phyloP scores from a whole-genome alignment of 441 rosid genomes.

The Adansonia grandidieri region DNA sequence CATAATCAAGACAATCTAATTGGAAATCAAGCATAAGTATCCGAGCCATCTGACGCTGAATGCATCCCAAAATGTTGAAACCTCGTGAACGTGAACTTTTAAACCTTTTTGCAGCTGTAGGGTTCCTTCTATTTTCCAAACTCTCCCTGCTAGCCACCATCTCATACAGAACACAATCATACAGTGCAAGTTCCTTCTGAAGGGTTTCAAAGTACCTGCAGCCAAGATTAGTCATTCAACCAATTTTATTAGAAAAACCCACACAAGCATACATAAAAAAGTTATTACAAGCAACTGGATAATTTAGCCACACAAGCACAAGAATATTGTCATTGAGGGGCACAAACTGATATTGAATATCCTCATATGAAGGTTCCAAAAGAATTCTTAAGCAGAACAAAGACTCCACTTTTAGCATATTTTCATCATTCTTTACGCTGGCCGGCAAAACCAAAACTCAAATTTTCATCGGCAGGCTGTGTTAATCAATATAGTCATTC shows the following conservation, averaged over 20 bases:
- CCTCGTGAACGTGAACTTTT: slow-evolving; percentile 66
- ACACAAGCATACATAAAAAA: neutral
- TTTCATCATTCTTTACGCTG: neutral
- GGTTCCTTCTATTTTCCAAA: slow-evolving; percentile 61
- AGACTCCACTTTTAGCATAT: neutral
- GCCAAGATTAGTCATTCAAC: slow-evolving; percentile 1
- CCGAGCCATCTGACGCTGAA: slow-evolving; percentile 87
- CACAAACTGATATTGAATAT: slow-evolving; percentile 13
- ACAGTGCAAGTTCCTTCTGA: slow-evolving; percentile 76
- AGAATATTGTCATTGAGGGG: neutral
- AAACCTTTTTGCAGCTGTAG: slow-evolving; percentile 50
- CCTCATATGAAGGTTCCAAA: neutral
- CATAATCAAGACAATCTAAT: slow-evolving; percentile 82
- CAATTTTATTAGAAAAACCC: neutral
- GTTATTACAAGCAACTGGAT: neutral
- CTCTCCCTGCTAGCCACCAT: slow-evolving; percentile 89
- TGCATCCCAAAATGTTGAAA: slow-evolving; percentile 74
- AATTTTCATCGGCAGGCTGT: neutral
- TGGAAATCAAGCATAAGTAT: slow-evolving; percentile 80
- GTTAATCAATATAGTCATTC: slow-evolving; percentile 4
- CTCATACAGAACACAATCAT: slow-evolving; percentile 90
- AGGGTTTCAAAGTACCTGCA: slow-evolving; percentile 77
- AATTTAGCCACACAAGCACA: neutral
- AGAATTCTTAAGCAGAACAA: neutral
- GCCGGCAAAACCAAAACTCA: neutral